Percentiles rank a stretch among this genome's conserved stretches.
phyloP scores from a whole-genome alignment of 441 rosid genomes.

The Erodium texanum region DNA sequence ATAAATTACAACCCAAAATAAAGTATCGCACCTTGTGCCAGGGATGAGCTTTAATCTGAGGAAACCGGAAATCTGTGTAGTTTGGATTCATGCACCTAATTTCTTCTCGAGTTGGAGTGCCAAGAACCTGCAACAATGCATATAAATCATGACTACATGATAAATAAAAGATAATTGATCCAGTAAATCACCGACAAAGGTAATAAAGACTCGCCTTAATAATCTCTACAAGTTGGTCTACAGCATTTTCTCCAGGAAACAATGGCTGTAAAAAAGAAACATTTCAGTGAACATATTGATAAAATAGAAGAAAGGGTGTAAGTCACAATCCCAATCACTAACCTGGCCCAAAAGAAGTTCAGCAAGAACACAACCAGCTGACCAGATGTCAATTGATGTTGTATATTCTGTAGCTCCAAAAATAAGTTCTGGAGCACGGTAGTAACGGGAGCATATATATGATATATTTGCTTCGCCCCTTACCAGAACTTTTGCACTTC shows the following conservation, averaged over 20 bases:
- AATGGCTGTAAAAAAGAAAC: slow-evolving; percentile 50
- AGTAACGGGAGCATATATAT: slow-evolving; percentile 91
- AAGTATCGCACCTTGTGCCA: slow-evolving; percentile 78
- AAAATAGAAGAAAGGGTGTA: not conserved
- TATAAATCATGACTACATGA: slow-evolving; percentile 5
- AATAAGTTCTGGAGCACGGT: slow-evolving; percentile 97
- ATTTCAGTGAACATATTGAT: not conserved
- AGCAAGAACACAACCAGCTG: slow-evolving; percentile 99
- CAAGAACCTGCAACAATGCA: slow-evolving; percentile 61
- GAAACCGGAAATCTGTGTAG: slow-evolving; percentile 86
- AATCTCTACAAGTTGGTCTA: slow-evolving; percentile 95
- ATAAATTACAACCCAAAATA: not conserved
- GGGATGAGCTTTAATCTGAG: slow-evolving; percentile 96
- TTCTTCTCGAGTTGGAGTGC: slow-evolving; percentile 98
- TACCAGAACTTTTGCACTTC: slow-evolving; percentile 98
- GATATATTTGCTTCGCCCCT: slow-evolving; percentile 85
- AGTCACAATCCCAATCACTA: slow-evolving; percentile 14
- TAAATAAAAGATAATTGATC: not conserved
- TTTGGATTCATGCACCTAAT: slow-evolving; percentile 98
- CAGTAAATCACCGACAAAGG: not conserved
- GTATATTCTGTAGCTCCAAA: slow-evolving; percentile 99
- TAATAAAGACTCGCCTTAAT: slow-evolving; percentile 50
- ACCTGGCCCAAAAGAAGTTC: slow-evolving; percentile 98
- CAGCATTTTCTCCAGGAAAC: slow-evolving; percentile 97
- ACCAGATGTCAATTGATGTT: slow-evolving; percentile 97